phyloP scores from a whole-genome alignment of 768 basidiomycete genomes.

The Tephrocybe sp. region DNA sequence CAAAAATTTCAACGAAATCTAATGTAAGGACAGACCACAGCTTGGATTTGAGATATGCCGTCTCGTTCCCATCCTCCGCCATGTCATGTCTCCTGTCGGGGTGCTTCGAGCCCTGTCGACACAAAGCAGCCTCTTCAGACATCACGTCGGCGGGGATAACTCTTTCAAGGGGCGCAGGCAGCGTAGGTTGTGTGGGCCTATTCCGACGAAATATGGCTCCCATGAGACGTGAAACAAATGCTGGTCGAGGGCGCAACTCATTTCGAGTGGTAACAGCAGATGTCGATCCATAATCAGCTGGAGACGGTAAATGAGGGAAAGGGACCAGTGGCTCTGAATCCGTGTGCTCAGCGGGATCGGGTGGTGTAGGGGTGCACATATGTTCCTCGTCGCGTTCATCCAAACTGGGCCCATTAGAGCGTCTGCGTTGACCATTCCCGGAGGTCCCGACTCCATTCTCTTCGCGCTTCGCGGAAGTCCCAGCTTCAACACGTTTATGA shows the following conservation, averaged over 20 bases:
- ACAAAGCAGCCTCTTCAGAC: conserved; percentile 32
- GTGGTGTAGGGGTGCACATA: background rate
- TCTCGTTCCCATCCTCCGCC: conserved; percentile 51
- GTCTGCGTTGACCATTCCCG: conserved; percentile 2
- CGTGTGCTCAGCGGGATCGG: background rate
- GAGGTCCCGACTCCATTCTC: background rate
- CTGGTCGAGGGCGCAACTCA: background rate
- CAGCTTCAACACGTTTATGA: conserved; percentile 63
- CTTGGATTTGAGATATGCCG: conserved; percentile 79
- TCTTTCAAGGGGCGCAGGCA: conserved; percentile 1
- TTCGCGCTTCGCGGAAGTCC: conserved; percentile 17
- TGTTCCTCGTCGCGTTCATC: conserved; percentile 26
- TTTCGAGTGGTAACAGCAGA: background rate
- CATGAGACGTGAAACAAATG: conserved; percentile 31
- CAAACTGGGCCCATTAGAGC: conserved; percentile 16
- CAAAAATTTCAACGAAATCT: background rate
- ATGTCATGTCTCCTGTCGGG: conserved; percentile 13
- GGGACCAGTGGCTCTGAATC: conserved; percentile 13
- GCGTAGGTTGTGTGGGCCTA: conserved; percentile 5
- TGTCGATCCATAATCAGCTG: conserved; percentile 14
- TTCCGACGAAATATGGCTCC: conserved; percentile 29
- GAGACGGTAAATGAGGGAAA: conserved; percentile 12
- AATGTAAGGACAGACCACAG: conserved; percentile 55
- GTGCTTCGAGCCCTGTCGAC: conserved; percentile 16
- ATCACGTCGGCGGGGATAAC: conserved; percentile 40